A percentile compares a stretch with the other conserved stretches of the same genome.
Conservation (phyloP, 129 eudicot species). For the Glebionis coronaria region DNA sequence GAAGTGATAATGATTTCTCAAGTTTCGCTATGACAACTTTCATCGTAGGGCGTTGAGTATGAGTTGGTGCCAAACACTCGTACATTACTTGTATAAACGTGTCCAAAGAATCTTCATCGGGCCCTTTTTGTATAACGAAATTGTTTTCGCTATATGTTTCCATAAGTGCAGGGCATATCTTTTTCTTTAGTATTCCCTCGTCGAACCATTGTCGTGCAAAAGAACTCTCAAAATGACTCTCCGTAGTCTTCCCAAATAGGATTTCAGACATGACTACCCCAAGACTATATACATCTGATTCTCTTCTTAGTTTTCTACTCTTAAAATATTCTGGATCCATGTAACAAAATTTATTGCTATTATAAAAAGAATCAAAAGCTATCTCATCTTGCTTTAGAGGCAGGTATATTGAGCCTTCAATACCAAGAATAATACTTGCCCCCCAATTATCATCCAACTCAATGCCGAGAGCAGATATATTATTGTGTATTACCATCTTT, state of each 20-base stretch:
- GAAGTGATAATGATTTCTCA: background rate
- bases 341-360: no score
- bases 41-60: background rate
- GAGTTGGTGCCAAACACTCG: background rate
- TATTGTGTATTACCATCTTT: background rate
- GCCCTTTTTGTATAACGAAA: background rate
- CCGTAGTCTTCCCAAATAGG: background rate
- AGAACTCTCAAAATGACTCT: no score
- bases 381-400: background rate
- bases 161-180: background rate
- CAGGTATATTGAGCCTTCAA: background rate
- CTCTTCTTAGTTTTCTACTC: background rate
- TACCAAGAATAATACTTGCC: background rate
- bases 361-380: no score
- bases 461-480: background rate
- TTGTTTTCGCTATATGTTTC: background rate
- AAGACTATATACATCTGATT: background rate
- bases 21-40: background rate
- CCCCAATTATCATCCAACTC: background rate
- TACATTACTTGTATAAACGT: background rate
- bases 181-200: background rate
- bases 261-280: background rate
- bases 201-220: background rate
- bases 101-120: constrained; percentile 2
- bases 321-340: background rate